These are phyloP conservation scores for Cryoendolithus antarcticus DNA, from an alignment of 2,329 filamentous ascomycete species.

Conservation along the genomic window DNA sequence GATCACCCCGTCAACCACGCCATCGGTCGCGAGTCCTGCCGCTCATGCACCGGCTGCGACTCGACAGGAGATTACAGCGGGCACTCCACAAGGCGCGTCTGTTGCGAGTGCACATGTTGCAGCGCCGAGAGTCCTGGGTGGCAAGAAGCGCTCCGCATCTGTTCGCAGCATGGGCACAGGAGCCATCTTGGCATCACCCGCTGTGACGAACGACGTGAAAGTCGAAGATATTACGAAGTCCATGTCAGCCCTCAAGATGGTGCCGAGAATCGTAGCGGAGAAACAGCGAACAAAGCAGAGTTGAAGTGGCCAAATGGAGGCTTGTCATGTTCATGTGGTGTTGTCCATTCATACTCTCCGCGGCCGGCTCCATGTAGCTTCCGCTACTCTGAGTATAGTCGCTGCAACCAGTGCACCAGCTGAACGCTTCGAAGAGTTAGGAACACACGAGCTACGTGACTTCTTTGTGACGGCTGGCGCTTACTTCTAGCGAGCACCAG, in stretches of 20 bases:
- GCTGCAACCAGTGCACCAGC: too few relatives aligned
- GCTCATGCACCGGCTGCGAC: neutral
- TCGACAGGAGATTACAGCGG: slow-evolving; percentile 1
- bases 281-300: too few relatives aligned
- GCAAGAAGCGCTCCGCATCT: slow-evolving; percentile 3
- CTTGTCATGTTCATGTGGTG: too few relatives aligned
- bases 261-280: slow-evolving; percentile 12
- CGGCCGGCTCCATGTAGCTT: too few relatives aligned
- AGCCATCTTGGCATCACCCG: neutral
- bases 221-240: slow-evolving; percentile 11
- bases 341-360: too few relatives aligned
- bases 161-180: neutral
- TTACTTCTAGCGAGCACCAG: too few relatives aligned
- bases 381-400: too few relatives aligned
- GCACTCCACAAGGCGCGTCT: slow-evolving; percentile 6
- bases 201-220: slow-evolving; percentile 1
- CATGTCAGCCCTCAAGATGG: slow-evolving; percentile 14
- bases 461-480: too few relatives aligned
- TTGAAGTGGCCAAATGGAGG: too few relatives aligned
- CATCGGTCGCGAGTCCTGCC: neutral
- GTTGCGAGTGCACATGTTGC: slow-evolving; percentile 9
- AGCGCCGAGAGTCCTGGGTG: neutral
- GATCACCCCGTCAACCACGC: slow-evolving; percentile 10
- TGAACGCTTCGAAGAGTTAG: too few relatives aligned
- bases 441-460: too few relatives aligned